Base-by-base conservation (phyloP, 2,329 filamentous ascomycete species). In the Colletotrichum eremochloae region DNA sequence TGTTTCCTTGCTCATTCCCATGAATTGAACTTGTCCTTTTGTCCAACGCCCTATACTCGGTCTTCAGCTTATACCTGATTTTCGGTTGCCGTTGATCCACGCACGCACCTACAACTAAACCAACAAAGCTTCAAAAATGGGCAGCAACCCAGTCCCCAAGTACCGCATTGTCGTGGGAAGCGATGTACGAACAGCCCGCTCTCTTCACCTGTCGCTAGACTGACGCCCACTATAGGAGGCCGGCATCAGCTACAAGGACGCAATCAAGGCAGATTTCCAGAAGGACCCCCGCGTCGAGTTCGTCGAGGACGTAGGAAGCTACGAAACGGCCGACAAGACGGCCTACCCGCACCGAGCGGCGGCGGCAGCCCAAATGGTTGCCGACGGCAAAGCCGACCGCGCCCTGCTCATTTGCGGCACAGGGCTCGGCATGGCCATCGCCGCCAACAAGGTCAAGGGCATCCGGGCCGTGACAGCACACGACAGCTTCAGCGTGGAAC, bases 381-480 rank as follows among this genome's bases (percentile, higher is more conserved):
- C 87, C 5, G 81, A 85, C 7, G 91, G 91, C 55, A 86, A 90
- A 77, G 92, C 89, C 64, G 94, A 97, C 82, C 91, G 94, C 65
- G 94, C 93, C 0, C 86, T 97, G 48, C 84, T 95, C 53, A 94
- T 97, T 84, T 97, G 94, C 83, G 94, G 94, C 2, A 97, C 94
- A 0, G 94, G 94, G 0, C 88, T 97, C 9, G 94, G 94, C 29
- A 94, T 97, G 9, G 94, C 94, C 77, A 97, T 97, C 79, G 85
- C 90, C n/a, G 94, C 94, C 75, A 97, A 97, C 87, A 97, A 97
- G 82, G 90, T 97, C 75, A 92, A 91, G 68, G 94, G 94, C 7
- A 90, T 97, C 73, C 87, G 94, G 33, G 94, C 94, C n/a, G 94
- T 97, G 24, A 97, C 94, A 6, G 94, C 94, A 1, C 94, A 97